A percentile compares a stretch with the other conserved stretches of the same genome.
These are phyloP conservation scores for Pyricularia sp. DNA, from an alignment of 2,329 filamentous ascomycete species.

Conservation along the genomic window DNA sequence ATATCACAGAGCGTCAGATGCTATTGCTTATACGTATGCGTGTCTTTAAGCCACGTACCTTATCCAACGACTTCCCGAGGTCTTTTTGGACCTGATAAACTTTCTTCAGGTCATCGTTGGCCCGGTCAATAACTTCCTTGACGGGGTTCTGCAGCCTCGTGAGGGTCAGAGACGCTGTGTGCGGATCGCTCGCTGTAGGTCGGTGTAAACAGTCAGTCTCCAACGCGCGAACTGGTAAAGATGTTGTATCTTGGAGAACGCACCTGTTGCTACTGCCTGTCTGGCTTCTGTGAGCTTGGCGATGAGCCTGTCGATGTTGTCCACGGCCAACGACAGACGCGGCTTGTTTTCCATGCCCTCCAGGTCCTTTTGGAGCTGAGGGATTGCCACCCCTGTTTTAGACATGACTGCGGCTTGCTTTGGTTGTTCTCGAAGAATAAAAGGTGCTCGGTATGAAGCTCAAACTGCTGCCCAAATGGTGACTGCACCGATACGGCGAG, in stretches of 20 bases:
- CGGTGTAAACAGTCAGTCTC: conserved; percentile 8
- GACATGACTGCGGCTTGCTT: neutral
- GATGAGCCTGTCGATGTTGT: conserved; percentile 77
- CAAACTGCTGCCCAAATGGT: neutral
- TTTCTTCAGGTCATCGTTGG: conserved; percentile 74
- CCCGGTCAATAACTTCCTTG: conserved; percentile 68
- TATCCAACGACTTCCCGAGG: conserved; percentile 79
- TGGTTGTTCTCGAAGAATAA: neutral
- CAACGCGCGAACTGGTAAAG: neutral
- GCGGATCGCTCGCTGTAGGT: conserved; percentile 45
- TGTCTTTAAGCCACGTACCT: conserved; percentile 35
- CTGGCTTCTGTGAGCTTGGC: conserved; percentile 65
- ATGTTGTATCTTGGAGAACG: conserved; percentile 4
- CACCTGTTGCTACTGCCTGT: conserved; percentile 63
- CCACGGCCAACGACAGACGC: conserved; percentile 60
- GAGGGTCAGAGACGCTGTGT: conserved; percentile 63
- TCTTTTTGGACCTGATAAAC: conserved; percentile 74
- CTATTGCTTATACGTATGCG: neutral
- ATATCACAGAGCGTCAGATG: conserved; percentile 7
- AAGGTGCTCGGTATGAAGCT: neutral
- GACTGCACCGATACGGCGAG: neutral
- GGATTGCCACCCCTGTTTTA: conserved; percentile 22
- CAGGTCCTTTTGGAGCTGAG: conserved; percentile 61
- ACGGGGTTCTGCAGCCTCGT: conserved; percentile 80
- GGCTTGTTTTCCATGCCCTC: conserved; percentile 60